phyloP scores from a whole-genome alignment of 371 early-diverging fungal species.

The Phascolomyces articulosus region DNA sequence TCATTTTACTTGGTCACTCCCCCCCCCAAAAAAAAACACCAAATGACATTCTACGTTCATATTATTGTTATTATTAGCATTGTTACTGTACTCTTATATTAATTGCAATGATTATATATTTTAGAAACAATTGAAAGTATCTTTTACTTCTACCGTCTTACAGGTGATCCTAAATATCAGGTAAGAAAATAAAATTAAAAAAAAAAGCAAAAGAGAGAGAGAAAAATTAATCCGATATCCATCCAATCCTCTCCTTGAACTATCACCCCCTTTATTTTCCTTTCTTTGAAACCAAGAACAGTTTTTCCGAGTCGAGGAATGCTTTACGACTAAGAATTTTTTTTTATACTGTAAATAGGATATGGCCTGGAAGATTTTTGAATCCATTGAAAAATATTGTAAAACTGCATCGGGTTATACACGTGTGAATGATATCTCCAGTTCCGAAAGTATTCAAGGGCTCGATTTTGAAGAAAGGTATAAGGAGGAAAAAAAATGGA shows the following conservation, averaged over 20 bases:
- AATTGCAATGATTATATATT: no score
- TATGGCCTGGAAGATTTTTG: conserved; percentile 71
- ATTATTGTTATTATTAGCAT: no score
- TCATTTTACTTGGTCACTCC: no score
- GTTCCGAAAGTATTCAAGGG: conserved; percentile 18
- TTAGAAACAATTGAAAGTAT: conserved; percentile 78
- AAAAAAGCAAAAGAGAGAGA: no score
- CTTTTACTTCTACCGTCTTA: conserved; percentile 74
- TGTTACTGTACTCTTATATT: no score
- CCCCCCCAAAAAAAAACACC: no score
- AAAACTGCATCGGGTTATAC: conserved; percentile 65
- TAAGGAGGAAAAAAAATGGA: not conserved
- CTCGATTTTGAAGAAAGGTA: conserved; percentile 51
- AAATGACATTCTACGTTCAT: no score
- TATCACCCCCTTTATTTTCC: not conserved
- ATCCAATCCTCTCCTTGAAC: not conserved
- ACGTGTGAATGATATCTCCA: conserved; percentile 58
- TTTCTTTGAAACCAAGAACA: not conserved
- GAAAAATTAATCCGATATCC: not conserved
- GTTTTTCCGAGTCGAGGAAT: not conserved
- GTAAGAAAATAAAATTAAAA: no score
- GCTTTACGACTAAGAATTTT: not conserved
- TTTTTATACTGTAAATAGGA: conserved; percentile 33
- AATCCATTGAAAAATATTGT: conserved; percentile 68
- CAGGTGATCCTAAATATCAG: conserved; percentile 52